Conservation (phyloP, 2,329 filamentous ascomycete genomes). For the Bertia moriformis region DNA sequence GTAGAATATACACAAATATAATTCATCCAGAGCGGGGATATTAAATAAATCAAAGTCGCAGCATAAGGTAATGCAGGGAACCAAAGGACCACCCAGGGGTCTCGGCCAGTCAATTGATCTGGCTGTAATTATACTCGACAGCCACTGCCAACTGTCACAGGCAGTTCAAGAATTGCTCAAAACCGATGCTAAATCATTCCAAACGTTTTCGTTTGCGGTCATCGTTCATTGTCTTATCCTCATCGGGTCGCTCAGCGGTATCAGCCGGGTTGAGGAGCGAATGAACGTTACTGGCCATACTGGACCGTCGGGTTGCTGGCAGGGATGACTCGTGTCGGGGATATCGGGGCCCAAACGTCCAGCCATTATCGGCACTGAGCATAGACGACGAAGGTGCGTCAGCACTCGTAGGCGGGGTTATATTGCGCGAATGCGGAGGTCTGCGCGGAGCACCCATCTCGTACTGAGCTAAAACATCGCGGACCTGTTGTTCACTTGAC, state of each 20-base stretch:
- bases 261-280: conserved; percentile 50
- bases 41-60: too few relatives aligned
- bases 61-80: too few relatives aligned
- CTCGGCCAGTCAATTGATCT: too few relatives aligned
- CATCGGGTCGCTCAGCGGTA: conserved; percentile 49
- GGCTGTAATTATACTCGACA: too few relatives aligned
- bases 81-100: too few relatives aligned
- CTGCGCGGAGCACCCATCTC: conserved; percentile 23
- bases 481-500: conserved; percentile 44
- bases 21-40: too few relatives aligned
- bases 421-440: not conserved
- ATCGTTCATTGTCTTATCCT: conserved; percentile 40
- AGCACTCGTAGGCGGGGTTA: conserved; percentile 3
- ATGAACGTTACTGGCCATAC: conserved; percentile 45
- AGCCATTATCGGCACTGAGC: not conserved
- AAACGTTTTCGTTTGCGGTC: conserved; percentile 32
- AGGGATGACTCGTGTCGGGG: conserved; percentile 28
- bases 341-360: conserved; percentile 13
- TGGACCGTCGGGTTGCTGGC: conserved; percentile 51
- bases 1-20: too few relatives aligned
- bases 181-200: too few relatives aligned
- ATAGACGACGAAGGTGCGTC: not conserved
- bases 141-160: too few relatives aligned
- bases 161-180: too few relatives aligned
- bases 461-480: conserved; percentile 49